Evolutionary conservation across 768 basidiomycete genomes (phyloP).

Genomic region (Mycena latifolia): DNA sequence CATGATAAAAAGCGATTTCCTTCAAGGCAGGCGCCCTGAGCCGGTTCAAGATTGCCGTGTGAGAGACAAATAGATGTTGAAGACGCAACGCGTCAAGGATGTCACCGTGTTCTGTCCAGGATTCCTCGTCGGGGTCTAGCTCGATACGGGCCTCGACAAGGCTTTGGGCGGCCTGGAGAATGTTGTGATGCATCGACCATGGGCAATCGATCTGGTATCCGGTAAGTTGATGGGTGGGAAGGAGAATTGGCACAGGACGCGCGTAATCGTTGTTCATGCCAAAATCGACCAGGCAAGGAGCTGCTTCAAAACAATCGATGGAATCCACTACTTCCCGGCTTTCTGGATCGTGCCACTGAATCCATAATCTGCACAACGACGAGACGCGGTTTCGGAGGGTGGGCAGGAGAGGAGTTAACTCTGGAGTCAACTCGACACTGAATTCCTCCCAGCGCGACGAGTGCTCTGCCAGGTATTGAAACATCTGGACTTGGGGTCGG

Average conservation of each 20-base stretch:
- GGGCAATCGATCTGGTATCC: neutral
- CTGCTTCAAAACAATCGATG: neutral
- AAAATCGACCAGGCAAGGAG: slow-evolving; percentile 2
- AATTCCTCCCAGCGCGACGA: slow-evolving; percentile 11
- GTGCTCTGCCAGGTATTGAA: neutral
- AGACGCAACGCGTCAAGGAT: neutral
- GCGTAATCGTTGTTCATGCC: neutral
- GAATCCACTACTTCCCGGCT: neutral
- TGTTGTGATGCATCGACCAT: neutral
- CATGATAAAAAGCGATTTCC: neutral
- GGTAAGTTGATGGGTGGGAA: neutral
- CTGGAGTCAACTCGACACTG: neutral
- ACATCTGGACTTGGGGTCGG: neutral
- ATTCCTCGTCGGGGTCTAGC: neutral
- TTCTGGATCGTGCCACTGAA: neutral
- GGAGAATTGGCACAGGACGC: neutral
- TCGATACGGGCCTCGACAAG: too few relatives aligned
- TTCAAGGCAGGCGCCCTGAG: neutral
- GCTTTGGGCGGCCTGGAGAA: too few relatives aligned
- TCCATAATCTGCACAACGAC: neutral
- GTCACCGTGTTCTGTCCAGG: neutral
- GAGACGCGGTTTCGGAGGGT: neutral
- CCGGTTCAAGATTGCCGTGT: neutral
- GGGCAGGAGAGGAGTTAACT: neutral
- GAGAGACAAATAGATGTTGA: neutral